Evolutionary conservation across 768 basidiomycete genomes (phyloP), one percentile per base, ranked within the genome.

Genomic region (Leccinum ochraceum): DNA sequence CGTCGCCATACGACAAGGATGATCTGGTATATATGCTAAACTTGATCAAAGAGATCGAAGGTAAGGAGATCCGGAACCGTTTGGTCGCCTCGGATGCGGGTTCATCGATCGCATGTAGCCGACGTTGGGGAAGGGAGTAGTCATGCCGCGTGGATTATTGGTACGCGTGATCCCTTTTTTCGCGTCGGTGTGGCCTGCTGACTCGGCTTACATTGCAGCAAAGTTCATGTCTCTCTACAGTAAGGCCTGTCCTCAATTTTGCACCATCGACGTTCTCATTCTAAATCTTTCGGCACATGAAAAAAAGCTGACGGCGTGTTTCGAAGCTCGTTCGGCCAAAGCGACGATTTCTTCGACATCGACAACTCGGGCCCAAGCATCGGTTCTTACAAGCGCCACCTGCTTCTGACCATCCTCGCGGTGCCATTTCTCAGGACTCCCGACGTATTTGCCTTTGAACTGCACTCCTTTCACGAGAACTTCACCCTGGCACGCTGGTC

Each of bases 321-420:
- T 22, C 62, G 61, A 30, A 75, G 68, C 24, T 70, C 70, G 24
- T 75, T 74, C 53, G 72, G 74, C 10, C 72, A 73, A 59, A 57
- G 51, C 5, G 72, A 75, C 46, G 74, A 73, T 42, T 69, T 67
- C 52, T 75, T 72, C 55, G 71, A 74, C 42, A 72, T 75, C 46
- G 70, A 75, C 1, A 60, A 63, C 37, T 62, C 60, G 4, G 57
- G 58, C 4, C 59, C 65, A 6, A 6, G 3, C 2, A 13, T 60
- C 4, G 58, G 61, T 2, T 53, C 69, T 26, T 73, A 74, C 24
- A 44, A 51, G 53, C 74, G 69, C 26, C 56, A 65, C 36, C 1
- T 22, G 14, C 49, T 74, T 14, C 39, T 73, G 53, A 46, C 63
- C 13, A 11, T 71, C 24, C 52, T 73, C 6, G 63, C 53, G 14